Base-by-base conservation (phyloP, 495 filamentous ascomycete genomes). In the Daldinia decipiens region DNA sequence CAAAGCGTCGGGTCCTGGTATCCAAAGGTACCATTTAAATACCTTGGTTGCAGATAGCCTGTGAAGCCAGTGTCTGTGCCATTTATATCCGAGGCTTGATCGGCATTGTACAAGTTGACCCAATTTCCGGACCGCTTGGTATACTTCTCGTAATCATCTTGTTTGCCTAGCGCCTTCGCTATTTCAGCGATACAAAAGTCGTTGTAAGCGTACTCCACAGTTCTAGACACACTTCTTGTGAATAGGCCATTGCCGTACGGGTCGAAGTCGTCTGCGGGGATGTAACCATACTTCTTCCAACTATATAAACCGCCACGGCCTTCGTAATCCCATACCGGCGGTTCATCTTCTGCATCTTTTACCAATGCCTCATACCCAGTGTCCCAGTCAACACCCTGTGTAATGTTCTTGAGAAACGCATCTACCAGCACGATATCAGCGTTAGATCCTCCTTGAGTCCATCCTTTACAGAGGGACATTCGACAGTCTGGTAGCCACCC, bases 361-460 rank as follows among this genome's bases (percentile, higher is more conserved):
- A 90, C 81, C 4, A 93, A 79, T 19, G 90, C 90, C 68, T 87
- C 85, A 62, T 90, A 91, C 0, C 86, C 90, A 4, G 83, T 84
- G 8, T 81, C 81, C 89, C 89, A 92, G 73, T 92, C 88, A 5
- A 92, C 79, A 34, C 73, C 81, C 11, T 77, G 82, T 4, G 82
- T 79, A 13, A 91, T 82, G 36, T 86, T 86, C 74, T 93, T 93
- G 17, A 92, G 55, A 68, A 86, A 92, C 0, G 87, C 83, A 73
- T 92, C 90, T 0, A 84, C 85, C 24, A 92, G 77, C 6, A 92
- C 77, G 15, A 90, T 83, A 75, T 92, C 90, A 2, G 90, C 90
- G 69, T 92, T 92, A 12, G 89, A 91, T 0, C 90, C 90, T 26
- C 90, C 90, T 75, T 92, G 90, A 0, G 90, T 91, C 68, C 81